Conservation (phyloP, 441 rosid species). For the Omphalea diandra region DNA sequence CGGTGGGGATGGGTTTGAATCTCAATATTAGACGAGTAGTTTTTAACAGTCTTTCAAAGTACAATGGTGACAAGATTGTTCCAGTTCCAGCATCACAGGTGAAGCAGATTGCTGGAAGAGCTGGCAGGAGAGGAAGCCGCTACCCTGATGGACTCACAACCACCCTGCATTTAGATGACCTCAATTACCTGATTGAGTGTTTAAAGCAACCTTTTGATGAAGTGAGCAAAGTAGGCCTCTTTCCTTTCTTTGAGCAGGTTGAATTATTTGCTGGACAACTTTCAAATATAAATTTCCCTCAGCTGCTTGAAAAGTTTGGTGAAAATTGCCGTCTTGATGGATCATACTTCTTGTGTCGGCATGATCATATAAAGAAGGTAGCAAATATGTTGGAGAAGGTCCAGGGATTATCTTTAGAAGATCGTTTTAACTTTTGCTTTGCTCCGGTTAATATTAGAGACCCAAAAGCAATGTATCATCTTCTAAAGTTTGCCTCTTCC, state of each 20-base stretch:
- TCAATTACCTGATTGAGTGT: slow-evolving; percentile 75
- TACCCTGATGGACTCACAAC: slow-evolving; percentile 93
- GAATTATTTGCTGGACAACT: slow-evolving; percentile 83
- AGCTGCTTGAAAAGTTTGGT: slow-evolving; percentile 76
- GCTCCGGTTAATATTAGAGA: slow-evolving; percentile 95
- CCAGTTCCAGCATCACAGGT: slow-evolving; percentile 87
- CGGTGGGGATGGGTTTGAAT: slow-evolving; percentile 96
- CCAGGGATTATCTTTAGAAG: slow-evolving; percentile 66
- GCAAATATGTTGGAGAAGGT: slow-evolving; percentile 97
- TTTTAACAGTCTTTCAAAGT: slow-evolving; percentile 69
- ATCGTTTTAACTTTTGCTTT: slow-evolving; percentile 92
- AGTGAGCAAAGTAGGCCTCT: slow-evolving; percentile 77
- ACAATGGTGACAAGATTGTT: slow-evolving; percentile 80
- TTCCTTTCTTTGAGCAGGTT: slow-evolving; percentile 94
- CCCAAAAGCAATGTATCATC: slow-evolving; percentile 91
- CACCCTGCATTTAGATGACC: slow-evolving; percentile 69
- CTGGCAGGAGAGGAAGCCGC: slow-evolving; percentile 89
- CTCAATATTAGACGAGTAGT: slow-evolving; percentile 90
- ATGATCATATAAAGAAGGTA: slow-evolving; percentile 82
- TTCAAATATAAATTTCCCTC: slow-evolving; percentile 51
- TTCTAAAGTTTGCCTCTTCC: slow-evolving; percentile 65
- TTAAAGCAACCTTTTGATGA: slow-evolving; percentile 81
- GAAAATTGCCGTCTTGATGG: slow-evolving; percentile 86
- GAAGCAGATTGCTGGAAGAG: slow-evolving; percentile 97
- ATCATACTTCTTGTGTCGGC: slow-evolving; percentile 78